Percentiles rank a stretch among this genome's conserved stretches.
phyloP scores from a whole-genome alignment of 495 filamentous ascomycete species.

The Mytilinidion resinicola region DNA sequence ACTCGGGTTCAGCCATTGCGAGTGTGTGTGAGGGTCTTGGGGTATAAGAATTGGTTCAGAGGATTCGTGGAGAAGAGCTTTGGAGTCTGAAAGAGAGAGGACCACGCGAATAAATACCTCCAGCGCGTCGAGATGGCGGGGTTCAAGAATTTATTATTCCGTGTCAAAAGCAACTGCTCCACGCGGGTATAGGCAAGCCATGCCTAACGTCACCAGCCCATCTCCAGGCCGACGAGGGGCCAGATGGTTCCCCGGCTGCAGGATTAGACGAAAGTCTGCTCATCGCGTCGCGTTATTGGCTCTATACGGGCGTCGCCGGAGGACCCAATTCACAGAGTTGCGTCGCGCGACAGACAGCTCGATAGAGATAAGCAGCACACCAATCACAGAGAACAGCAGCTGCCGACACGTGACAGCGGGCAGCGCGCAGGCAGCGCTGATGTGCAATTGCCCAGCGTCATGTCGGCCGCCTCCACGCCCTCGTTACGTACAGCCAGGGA shows the following conservation, averaged over 20 bases:
- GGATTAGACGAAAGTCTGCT: not conserved
- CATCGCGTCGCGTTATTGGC: not conserved
- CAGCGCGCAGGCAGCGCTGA: not conserved
- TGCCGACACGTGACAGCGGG: slow-evolving; percentile 11
- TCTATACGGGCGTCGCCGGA: not conserved
- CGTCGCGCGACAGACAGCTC: not conserved
- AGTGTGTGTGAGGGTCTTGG: not conserved
- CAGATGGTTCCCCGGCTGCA: not conserved
- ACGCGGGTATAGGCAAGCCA: not conserved
- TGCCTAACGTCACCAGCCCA: not conserved
- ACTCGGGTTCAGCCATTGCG: slow-evolving; percentile 70
- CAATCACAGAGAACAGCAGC: slow-evolving; percentile 6
- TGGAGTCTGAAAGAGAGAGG: not conserved
- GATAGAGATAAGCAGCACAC: slow-evolving; percentile 17
- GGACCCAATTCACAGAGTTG: slow-evolving; percentile 15
- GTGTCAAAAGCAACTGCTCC: slow-evolving; percentile 1
- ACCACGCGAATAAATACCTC: not conserved
- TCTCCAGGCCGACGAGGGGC: not conserved
- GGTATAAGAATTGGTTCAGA: not conserved
- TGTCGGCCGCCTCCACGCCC: slow-evolving; percentile 7
- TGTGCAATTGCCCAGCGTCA: slow-evolving; percentile 24
- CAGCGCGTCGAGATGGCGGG: not conserved
- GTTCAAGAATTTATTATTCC: not conserved
- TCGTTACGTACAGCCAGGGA: slow-evolving; percentile 1
- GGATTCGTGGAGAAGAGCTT: not conserved